phyloP scores from a whole-genome alignment of 164 flowering plant genomes.

The Sedum album region DNA sequence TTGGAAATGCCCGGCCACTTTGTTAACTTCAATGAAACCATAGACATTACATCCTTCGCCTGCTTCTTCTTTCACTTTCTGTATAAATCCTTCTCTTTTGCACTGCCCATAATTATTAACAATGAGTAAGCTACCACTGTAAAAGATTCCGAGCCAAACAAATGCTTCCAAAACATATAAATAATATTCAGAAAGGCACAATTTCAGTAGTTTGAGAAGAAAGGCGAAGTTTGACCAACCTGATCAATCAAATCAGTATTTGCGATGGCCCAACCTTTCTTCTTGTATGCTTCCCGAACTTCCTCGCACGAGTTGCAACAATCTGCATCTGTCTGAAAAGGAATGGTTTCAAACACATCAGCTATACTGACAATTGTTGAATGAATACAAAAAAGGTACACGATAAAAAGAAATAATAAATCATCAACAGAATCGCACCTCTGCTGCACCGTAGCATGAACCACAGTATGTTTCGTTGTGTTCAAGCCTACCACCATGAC shows the following conservation, averaged over 20 bases:
- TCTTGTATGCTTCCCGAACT: slow-evolving; percentile 66
- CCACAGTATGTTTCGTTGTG: slow-evolving; percentile 76
- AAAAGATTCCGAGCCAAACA: too few species aligned
- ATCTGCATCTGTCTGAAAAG: slow-evolving; percentile 54
- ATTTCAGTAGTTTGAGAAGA: background rate
- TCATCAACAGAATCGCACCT: slow-evolving; percentile 24
- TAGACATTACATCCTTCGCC: slow-evolving; percentile 80
- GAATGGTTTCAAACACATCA: background rate
- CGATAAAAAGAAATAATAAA: background rate
- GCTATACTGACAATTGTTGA: background rate
- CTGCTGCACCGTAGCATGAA: slow-evolving; percentile 76
- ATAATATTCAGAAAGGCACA: background rate
- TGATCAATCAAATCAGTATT: slow-evolving; percentile 69
- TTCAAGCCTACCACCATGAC: slow-evolving; percentile 79
- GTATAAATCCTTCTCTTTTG: slow-evolving; percentile 63
- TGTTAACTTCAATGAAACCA: slow-evolving; percentile 65
- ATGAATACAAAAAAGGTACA: background rate
- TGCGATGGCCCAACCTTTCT: slow-evolving; percentile 67
- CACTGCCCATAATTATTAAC: slow-evolving; percentile 30
- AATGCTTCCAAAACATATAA: background rate
- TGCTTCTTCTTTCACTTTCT: slow-evolving; percentile 57
- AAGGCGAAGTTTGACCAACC: slow-evolving; percentile 23
- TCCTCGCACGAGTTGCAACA: slow-evolving; percentile 81
- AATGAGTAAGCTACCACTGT: background rate
- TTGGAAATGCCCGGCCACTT: slow-evolving; percentile 74